These are phyloP conservation scores for Citrus unshiu DNA, from an alignment of 345 rosid species.

Conservation along the genomic window DNA sequence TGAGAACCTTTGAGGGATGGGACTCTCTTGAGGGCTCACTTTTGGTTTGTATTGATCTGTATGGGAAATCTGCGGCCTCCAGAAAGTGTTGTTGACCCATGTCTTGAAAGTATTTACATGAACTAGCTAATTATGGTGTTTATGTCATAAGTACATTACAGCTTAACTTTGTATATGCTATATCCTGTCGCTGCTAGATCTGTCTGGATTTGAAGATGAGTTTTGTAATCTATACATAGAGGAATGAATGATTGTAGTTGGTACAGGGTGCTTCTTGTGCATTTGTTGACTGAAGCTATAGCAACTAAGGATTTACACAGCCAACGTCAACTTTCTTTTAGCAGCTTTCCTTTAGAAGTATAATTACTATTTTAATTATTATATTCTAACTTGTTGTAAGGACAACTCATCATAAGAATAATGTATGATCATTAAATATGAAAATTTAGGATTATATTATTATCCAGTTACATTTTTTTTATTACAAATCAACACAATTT, in stretches of 20 bases:
- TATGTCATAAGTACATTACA: not conserved
- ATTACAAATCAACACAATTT: too few relatives aligned
- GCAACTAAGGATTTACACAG: not conserved
- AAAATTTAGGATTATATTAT: too few relatives aligned
- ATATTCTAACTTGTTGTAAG: too few relatives aligned
- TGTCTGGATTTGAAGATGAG: slow-evolving; percentile 5
- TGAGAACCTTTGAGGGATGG: not conserved
- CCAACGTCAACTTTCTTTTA: too few relatives aligned
- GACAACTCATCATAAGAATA: too few relatives aligned
- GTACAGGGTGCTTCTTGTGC: slow-evolving; percentile 1
- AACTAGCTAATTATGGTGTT: not conserved
- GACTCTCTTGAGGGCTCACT: not conserved
- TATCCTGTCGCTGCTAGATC: not conserved
- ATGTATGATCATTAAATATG: too few relatives aligned
- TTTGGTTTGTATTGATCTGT: not conserved
- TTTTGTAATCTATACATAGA: slow-evolving; percentile 14
- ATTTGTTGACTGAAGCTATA: not conserved
- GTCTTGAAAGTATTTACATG: not conserved
- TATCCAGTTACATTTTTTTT: too few relatives aligned
- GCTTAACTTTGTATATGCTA: slow-evolving; percentile 17
- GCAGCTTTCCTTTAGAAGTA: too few relatives aligned
- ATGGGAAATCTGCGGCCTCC: not conserved
- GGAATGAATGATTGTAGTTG: not conserved
- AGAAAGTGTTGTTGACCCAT: not conserved
- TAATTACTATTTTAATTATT: too few relatives aligned